Conservation (phyloP, 140 eudicot species). For the Cichorium intybus region DNA sequence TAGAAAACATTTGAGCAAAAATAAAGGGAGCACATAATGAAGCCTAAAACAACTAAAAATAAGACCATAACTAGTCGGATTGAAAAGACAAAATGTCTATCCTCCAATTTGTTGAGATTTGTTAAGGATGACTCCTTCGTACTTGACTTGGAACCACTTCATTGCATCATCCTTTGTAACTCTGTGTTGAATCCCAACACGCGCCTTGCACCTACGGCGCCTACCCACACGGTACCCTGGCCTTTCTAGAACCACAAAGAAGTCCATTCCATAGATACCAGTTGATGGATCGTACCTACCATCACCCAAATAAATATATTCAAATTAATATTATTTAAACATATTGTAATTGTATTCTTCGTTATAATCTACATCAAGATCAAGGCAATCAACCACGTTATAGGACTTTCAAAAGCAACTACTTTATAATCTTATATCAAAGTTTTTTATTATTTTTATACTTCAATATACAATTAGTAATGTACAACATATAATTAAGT, state of each 20-base stretch:
- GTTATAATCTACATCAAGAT: too few relatives aligned
- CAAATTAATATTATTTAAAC: too few relatives aligned
- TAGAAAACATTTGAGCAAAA: conserved; percentile 16
- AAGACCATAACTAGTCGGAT: conserved; percentile 13
- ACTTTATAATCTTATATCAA: too few relatives aligned
- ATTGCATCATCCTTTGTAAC: conserved; percentile 81
- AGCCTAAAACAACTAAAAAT: conserved; percentile 1
- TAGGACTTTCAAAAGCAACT: too few relatives aligned
- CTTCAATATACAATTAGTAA: too few relatives aligned
- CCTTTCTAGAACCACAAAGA: conserved; percentile 72
- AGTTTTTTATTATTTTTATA: too few relatives aligned
- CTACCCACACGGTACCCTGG: conserved; percentile 87
- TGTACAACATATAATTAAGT: too few relatives aligned
- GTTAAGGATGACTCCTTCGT: conserved; percentile 83
- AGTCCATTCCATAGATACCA: conserved; percentile 85
- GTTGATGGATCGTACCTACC: conserved; percentile 74
- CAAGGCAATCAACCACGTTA: too few relatives aligned
- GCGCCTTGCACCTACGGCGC: conserved; percentile 79
- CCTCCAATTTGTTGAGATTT: conserved; percentile 54
- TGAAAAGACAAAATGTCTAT: conserved; percentile 25
- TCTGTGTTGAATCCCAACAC: conserved; percentile 92
- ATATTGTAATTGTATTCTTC: too few relatives aligned
- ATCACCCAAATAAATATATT: neutral
- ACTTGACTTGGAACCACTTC: conserved; percentile 84
- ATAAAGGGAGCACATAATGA: conserved; percentile 1